Conservation (phyloP, 2,329 filamentous ascomycete species). For the Fusarium sp. region DNA sequence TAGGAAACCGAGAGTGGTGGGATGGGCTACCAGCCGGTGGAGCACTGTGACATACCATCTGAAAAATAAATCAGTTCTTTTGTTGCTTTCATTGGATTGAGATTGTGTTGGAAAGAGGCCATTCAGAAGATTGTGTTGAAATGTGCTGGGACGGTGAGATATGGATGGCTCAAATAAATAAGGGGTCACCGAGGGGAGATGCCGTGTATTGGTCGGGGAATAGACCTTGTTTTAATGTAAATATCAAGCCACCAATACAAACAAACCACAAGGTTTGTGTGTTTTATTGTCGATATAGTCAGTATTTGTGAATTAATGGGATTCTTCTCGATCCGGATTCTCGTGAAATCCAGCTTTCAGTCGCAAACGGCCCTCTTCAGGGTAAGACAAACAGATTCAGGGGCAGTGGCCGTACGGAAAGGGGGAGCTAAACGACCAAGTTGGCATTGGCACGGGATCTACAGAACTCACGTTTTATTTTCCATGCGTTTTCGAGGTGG, state of each 20-base stretch:
- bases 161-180: not conserved
- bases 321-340: not conserved
- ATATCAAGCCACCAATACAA: not conserved
- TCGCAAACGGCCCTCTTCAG: not conserved
- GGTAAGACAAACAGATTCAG: not conserved
- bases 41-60: slow-evolving; percentile 27
- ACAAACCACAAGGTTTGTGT: not conserved
- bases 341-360: not conserved
- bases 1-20: slow-evolving; percentile 16
- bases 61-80: slow-evolving; percentile 25
- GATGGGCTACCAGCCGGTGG: slow-evolving; percentile 26
- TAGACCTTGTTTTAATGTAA: not conserved
- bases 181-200: not conserved
- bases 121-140: not conserved
- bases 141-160: not conserved
- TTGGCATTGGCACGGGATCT: not conserved
- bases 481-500: not conserved
- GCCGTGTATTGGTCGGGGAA: not conserved
- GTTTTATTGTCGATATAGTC: not conserved
- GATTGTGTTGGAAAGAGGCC: not conserved
- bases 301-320: not conserved
- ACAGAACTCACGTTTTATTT: not conserved
- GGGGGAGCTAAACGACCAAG: not conserved
- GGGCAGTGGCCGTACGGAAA: not conserved
- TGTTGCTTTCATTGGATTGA: slow-evolving; percentile 7